These are phyloP conservation scores for Globisporangium cystogenes DNA, from an alignment of 352 stramenopile species.

Conservation along the genomic window DNA sequence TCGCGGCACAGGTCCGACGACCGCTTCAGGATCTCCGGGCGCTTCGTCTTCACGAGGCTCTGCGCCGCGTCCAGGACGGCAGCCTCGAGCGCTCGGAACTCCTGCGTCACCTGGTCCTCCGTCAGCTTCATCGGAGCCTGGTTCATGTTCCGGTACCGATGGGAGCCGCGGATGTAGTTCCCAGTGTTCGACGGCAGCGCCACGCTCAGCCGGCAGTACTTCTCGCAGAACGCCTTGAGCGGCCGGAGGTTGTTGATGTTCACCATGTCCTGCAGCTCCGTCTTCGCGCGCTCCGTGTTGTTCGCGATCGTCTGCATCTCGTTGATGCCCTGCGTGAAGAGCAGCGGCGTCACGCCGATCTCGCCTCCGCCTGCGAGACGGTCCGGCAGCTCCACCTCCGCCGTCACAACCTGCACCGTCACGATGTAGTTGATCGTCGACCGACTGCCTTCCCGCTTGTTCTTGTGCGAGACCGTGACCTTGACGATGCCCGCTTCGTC, in stretches of 20 bases:
- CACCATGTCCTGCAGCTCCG: slow-evolving; percentile 86
- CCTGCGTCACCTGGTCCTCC: slow-evolving; percentile 64
- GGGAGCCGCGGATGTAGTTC: slow-evolving; percentile 17
- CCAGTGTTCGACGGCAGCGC: slow-evolving; percentile 38
- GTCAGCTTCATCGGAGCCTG: slow-evolving; percentile 47
- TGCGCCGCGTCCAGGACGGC: slow-evolving; percentile 71
- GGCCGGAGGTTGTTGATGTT: slow-evolving; percentile 84
- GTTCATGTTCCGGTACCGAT: slow-evolving; percentile 56
- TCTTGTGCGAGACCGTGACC: slow-evolving; percentile 65
- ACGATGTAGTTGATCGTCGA: slow-evolving; percentile 81
- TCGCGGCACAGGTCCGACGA: slow-evolving; percentile 77
- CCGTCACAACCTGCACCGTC: slow-evolving; percentile 73
- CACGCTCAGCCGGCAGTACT: slow-evolving; percentile 65
- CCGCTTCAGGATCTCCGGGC: slow-evolving; percentile 77
- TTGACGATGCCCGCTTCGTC: slow-evolving; percentile 78
- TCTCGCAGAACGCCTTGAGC: slow-evolving; percentile 79
- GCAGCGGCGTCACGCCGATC: slow-evolving; percentile 74
- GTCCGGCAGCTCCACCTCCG: slow-evolving; percentile 70
- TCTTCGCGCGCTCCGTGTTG: slow-evolving; percentile 85
- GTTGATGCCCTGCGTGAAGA: slow-evolving; percentile 93
- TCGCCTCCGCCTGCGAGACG: slow-evolving; percentile 60
- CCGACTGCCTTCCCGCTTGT: slow-evolving; percentile 33
- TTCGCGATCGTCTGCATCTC: slow-evolving; percentile 95
- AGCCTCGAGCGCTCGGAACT: slow-evolving; percentile 58
- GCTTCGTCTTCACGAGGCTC: slow-evolving; percentile 85